Conservation (phyloP, 2,329 filamentous ascomycete genomes). For the Periconia sp. region DNA sequence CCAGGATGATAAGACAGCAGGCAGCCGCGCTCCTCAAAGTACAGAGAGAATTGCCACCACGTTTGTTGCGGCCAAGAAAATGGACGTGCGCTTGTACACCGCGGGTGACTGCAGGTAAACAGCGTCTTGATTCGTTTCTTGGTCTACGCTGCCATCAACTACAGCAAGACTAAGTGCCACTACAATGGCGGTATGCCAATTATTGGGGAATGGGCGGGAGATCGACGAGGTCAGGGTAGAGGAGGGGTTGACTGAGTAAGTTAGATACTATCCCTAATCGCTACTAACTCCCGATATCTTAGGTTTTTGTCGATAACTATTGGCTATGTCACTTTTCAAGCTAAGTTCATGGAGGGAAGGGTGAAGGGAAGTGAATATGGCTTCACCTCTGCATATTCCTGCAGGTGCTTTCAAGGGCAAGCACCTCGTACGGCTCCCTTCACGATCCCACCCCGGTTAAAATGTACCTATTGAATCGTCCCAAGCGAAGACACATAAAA, state of each 20-base stretch:
- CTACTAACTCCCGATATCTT: no score
- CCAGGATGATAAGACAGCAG: constrained; percentile 13
- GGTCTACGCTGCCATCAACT: constrained; percentile 12
- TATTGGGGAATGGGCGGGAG: constrained; percentile 1
- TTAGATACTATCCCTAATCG: no score
- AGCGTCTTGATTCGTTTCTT: constrained; percentile 27
- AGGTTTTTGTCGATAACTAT: no score
- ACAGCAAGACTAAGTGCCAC: background rate
- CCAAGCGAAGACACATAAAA: constrained; percentile 16
- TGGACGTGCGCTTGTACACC: constrained; percentile 34
- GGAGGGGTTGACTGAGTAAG: no score
- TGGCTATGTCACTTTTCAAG: no score
- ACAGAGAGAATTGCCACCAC: constrained; percentile 27
- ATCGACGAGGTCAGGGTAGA: constrained; percentile 8
- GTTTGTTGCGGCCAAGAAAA: constrained; percentile 31
- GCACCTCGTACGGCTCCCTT: constrained; percentile 10
- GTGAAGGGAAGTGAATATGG: background rate
- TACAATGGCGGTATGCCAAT: constrained; percentile 14
- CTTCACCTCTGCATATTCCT: background rate
- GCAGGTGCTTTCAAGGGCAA: constrained; percentile 9
- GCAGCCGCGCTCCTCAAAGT: constrained; percentile 13
- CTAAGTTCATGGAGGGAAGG: background rate
- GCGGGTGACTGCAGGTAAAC: constrained; percentile 35
- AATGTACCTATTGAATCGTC: constrained; percentile 1
- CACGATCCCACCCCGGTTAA: constrained; percentile 20